phyloP scores from a whole-genome alignment of 1,284 basidiomycete species.

The Cystobasidium slooffiae region DNA sequence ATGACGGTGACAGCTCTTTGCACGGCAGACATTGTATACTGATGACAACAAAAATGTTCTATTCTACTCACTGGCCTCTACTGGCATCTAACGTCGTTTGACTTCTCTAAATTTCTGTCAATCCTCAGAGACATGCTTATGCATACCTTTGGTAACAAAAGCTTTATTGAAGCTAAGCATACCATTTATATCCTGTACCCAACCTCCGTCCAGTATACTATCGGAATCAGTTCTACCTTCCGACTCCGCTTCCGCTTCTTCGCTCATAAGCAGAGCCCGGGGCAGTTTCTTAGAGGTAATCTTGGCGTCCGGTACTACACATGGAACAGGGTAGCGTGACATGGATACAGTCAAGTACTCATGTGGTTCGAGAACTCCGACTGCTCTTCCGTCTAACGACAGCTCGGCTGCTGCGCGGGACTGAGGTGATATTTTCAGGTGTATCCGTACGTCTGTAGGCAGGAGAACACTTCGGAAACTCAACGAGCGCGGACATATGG shows the following conservation, averaged over 20 bases:
- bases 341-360: constrained; percentile 84
- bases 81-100: not conserved
- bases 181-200: constrained; percentile 91
- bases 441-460: constrained; percentile 77
- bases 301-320: constrained; percentile 63
- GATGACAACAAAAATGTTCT: not conserved
- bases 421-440: constrained; percentile 77
- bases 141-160: constrained; percentile 44
- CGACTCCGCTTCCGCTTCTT: constrained; percentile 13
- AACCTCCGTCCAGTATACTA: constrained; percentile 85
- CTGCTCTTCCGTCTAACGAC: constrained; percentile 87
- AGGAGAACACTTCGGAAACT: constrained; percentile 91
- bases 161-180: constrained; percentile 53
- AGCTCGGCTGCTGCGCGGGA: constrained; percentile 85
- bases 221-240: constrained; percentile 45
- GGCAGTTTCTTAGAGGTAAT: constrained; percentile 27
- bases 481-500: constrained; percentile 90
- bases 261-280: constrained; percentile 21
- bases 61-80: not conserved
- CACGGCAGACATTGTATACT: not conserved
- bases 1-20: too few species aligned
- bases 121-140: constrained; percentile 23
- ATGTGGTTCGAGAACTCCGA: constrained; percentile 76
- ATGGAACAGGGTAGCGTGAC: constrained; percentile 88
- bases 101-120: not conserved